phyloP scores from a whole-genome alignment of 2,329 filamentous ascomycete species.

The Pleoardoris graminearum region DNA sequence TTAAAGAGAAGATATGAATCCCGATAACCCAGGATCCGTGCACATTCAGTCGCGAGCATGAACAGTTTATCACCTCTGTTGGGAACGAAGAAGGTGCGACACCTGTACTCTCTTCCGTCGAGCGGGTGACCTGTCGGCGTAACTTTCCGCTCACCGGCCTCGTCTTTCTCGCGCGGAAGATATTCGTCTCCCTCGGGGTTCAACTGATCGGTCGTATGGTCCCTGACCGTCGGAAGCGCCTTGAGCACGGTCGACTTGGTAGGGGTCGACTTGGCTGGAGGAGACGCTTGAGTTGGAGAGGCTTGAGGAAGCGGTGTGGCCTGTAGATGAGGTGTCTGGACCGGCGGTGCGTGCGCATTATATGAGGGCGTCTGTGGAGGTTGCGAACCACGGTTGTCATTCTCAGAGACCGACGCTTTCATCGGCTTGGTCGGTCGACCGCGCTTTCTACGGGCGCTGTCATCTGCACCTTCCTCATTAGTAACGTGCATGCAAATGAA shows the following conservation, averaged over 20 bases:
- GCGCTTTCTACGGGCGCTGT: conserved; percentile 45
- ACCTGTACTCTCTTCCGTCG: conserved; percentile 85
- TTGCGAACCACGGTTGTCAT: conserved; percentile 57
- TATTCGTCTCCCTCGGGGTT: conserved; percentile 91
- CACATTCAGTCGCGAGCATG: conserved; percentile 98
- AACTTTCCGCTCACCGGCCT: conserved; percentile 93
- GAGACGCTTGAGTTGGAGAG: conserved; percentile 63
- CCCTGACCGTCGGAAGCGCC: conserved; percentile 90
- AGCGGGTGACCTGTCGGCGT: conserved; percentile 78
- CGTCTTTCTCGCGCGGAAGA: conserved; percentile 88
- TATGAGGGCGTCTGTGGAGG: conserved; percentile 52
- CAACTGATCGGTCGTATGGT: conserved; percentile 96
- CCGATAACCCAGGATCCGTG: conserved; percentile 87
- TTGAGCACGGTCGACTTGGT: conserved; percentile 81
- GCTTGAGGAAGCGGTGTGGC: conserved; percentile 53
- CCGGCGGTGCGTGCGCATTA: conserved; percentile 55
- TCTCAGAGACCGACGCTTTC: conserved; percentile 58
- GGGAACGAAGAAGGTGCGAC: conserved; percentile 89
- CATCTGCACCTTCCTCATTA: conserved; percentile 29
- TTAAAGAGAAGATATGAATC: conserved; percentile 99
- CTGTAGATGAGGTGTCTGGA: conserved; percentile 60
- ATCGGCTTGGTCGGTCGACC: conserved; percentile 64
- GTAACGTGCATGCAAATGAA: conserved; percentile 11
- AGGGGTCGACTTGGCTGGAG: conserved; percentile 77
- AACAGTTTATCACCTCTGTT: conserved; percentile 92